Evolutionary conservation across 1,284 basidiomycete genomes (phyloP), one percentile per base, ranked within the genome.

Genomic region (Sporisorium graminicola): DNA sequence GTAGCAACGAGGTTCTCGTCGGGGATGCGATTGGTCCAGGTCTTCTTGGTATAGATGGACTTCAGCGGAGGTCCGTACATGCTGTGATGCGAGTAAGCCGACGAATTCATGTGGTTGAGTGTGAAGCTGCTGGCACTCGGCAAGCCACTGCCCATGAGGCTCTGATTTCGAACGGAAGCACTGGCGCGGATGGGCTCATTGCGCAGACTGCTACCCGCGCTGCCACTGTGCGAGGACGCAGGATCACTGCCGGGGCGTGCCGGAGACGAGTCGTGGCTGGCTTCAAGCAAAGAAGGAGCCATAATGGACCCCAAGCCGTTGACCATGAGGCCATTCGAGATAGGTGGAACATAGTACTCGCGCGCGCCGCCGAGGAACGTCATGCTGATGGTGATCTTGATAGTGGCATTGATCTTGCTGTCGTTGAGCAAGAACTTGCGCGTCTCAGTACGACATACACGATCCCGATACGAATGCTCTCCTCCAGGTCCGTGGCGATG

Each of bases 361-460:
- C 87, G 86, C 70, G 90, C 88, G 1, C 91, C 91, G 22, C 89
- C 89, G 18, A 91, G 86, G 72, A 89, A 88, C 43, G 89, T 88
- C 55, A 92, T 86, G 54, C 90, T 88, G 53, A 92, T 88, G 7
- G 91, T 90, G 14, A 93, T 85, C 89, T 92, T 78, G 27, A 94
- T 88, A 2, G 91, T 91, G 0, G 92, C 92, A 74, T 94, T 94
- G 47, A 91, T 92, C 86, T 91, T 92, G 83, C 91, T 92, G 76
- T 92, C 89, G 58, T 90, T 87, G 8, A 94, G 87, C 16, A 94
- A 88, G 84, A 93, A 92, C 24, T 90, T 88, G 18, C 92, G 88
- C 3, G 90, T 90, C 29, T 93, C 89, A 26, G 66, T 52, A 18
- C 84, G 77, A 24, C 51, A 55, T 0, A 65, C 47, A 24, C 63